Evolutionary conservation across 805 yeast genomes (phyloP), one percentile per base, ranked within the genome.

Genomic region (Candida suzukii): DNA sequence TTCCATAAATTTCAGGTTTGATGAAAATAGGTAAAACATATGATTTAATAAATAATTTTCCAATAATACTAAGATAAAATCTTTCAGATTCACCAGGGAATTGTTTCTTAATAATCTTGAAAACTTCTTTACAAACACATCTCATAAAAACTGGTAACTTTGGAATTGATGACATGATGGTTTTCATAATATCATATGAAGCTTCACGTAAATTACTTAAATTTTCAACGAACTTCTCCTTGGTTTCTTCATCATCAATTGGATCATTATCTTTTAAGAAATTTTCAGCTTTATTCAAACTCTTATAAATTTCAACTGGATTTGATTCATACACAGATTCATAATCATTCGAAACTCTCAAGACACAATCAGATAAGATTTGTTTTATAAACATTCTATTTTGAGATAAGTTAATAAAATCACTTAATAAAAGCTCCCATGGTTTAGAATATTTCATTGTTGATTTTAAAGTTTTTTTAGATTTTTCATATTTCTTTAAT

Each of bases 231-330:
- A 87, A 93, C 34, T 71, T 69, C 0, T 64, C 61, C 27, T 93
- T 74, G 0, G 91, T 88, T n/a, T 73, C 79, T 1, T 79, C 74
- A 48, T 86, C 90, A 47, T 82, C 83, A 46, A 91, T 86, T 1
- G 98, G 95, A 30, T 66, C 80, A 18, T 67, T 58, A 2, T 65
- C 52, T 3, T 45, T 62, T 56, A 67, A 58, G 52, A n/a, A 24
- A 3, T 16, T 20, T 19, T 17, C 14, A 17, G 3, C 3, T 13
- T 36, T 19, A 4, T n/a, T 12, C 14, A 3, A 17, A 3, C 19
- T 70, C 74, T 26, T 53, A 54, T 74, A 74, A 22, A 85, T 80
- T 14, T 63, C 61, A 2, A 74, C 57, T 2, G 98, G 98, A 57
- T 88, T 86, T 41, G 90, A 78, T 54, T 90, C 96, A 48, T 88